Conservation (phyloP, 169 alveolate genomes). For the Plasmodium gaboni region DNA sequence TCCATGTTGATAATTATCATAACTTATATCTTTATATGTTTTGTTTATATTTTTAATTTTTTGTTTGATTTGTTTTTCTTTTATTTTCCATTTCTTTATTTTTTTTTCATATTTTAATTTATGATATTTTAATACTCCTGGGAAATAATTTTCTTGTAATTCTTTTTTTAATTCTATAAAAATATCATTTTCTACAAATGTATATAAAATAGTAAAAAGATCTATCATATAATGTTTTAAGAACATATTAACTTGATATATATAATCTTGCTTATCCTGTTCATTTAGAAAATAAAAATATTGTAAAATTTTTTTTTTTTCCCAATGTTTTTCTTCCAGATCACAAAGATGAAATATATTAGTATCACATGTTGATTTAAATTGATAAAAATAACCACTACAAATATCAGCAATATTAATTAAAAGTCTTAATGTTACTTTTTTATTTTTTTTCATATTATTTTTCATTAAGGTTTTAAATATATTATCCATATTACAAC, state of each 20-base stretch:
- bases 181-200: slow-evolving; percentile 32
- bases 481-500: slow-evolving; percentile 41
- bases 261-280: slow-evolving; percentile 40
- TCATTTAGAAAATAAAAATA: slow-evolving; percentile 40
- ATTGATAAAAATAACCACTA: slow-evolving; percentile 59
- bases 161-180: slow-evolving; percentile 69
- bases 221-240: slow-evolving; percentile 13
- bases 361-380: slow-evolving; percentile 2
- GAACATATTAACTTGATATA: slow-evolving; percentile 27
- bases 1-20: neutral
- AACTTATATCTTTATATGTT: neutral
- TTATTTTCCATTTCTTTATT: slow-evolving; percentile 21
- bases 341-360: slow-evolving; percentile 44
- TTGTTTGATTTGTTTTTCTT: slow-evolving; percentile 49
- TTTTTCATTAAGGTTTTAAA: slow-evolving; percentile 55
- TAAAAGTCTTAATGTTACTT: slow-evolving; percentile 68
- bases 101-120: slow-evolving; percentile 59
- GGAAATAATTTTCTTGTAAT: slow-evolving; percentile 47
- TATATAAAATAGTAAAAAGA: slow-evolving; percentile 26
- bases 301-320: slow-evolving; percentile 36
- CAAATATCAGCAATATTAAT: slow-evolving; percentile 64
- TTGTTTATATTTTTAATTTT: neutral
- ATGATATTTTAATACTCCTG: slow-evolving; percentile 66
- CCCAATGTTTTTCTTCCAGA: slow-evolving; percentile 68
- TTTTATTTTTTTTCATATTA: slow-evolving; percentile 49